phyloP scores from a whole-genome alignment of 148 eudicot genomes.

The Pharnaceum exiguum region DNA sequence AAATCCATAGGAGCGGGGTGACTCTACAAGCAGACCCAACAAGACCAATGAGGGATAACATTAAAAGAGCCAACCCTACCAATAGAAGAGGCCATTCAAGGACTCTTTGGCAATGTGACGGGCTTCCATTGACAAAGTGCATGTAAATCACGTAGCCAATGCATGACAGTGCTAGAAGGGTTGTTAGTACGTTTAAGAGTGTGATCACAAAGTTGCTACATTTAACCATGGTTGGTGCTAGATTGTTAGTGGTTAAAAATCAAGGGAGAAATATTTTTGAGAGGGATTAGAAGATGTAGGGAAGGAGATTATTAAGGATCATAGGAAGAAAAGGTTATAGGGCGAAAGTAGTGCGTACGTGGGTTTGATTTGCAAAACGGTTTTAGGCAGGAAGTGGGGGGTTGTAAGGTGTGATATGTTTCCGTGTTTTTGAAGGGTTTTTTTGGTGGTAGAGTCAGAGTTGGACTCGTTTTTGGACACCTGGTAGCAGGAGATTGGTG shows the following conservation, averaged over 20 bases:
- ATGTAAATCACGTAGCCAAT: slow-evolving; percentile 26
- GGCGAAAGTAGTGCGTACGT: background rate
- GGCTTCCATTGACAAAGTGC: slow-evolving; percentile 20
- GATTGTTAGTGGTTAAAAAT: background rate
- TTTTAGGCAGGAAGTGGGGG: background rate
- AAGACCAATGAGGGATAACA: slow-evolving; percentile 31
- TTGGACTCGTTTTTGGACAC: background rate
- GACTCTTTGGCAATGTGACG: slow-evolving; percentile 29
- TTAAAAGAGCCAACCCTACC: slow-evolving; percentile 20
- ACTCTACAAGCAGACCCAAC: slow-evolving; percentile 34
- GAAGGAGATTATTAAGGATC: background rate
- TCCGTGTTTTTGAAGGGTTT: background rate
- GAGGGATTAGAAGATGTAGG: background rate
- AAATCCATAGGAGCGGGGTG: slow-evolving; percentile 25
- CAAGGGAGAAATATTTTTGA: background rate
- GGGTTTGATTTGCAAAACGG: too few species aligned
- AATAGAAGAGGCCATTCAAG: slow-evolving; percentile 28
- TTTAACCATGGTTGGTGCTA: slow-evolving; percentile 17
- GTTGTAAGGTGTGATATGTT: too few species aligned
- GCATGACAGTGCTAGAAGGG: slow-evolving; percentile 18
- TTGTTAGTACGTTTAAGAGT: slow-evolving; percentile 27
- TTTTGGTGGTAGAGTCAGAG: background rate
- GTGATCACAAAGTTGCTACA: slow-evolving; percentile 34
- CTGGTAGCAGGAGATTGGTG: background rate
- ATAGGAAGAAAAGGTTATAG: too few species aligned